phyloP scores from a whole-genome alignment of 2,329 filamentous ascomycete species.

The Talaromyces rugulosus region DNA sequence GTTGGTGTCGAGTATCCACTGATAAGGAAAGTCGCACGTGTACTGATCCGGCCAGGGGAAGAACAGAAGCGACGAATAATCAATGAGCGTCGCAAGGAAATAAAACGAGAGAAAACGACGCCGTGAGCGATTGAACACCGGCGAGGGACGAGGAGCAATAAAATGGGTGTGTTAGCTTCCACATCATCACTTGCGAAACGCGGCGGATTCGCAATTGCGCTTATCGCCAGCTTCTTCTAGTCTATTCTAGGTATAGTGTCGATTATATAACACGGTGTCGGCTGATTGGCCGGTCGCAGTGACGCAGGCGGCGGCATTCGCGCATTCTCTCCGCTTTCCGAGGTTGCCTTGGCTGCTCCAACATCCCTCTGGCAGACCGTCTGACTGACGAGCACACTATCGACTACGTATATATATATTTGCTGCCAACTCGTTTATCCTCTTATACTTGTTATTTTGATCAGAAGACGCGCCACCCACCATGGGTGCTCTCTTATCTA shows the following conservation, averaged over 20 bases:
- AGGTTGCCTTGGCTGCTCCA: not conserved
- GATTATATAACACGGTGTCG: not conserved
- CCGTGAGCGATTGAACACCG: not conserved
- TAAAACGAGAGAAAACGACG: not conserved
- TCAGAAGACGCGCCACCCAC: slow-evolving; percentile 16
- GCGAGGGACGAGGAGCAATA: not conserved
- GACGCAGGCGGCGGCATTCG: not conserved
- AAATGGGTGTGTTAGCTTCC: not conserved
- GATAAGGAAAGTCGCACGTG: slow-evolving; percentile 1
- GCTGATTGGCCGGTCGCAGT: not conserved
- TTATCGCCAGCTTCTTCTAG: not conserved
- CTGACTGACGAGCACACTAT: no score
- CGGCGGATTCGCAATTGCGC: not conserved
- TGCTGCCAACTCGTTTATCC: not conserved
- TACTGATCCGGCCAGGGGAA: not conserved
- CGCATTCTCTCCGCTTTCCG: not conserved
- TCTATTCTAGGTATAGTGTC: not conserved
- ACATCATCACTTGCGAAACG: not conserved
- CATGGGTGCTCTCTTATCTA: slow-evolving; percentile 89
- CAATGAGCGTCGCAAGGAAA: not conserved
- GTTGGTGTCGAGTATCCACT: not conserved
- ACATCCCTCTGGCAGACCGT: not conserved
- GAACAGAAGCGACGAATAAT: not conserved
- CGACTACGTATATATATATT: not conserved
- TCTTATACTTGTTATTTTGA: not conserved